phyloP scores from a whole-genome alignment of 148 eudicot species.

The Camellia sinensis region DNA sequence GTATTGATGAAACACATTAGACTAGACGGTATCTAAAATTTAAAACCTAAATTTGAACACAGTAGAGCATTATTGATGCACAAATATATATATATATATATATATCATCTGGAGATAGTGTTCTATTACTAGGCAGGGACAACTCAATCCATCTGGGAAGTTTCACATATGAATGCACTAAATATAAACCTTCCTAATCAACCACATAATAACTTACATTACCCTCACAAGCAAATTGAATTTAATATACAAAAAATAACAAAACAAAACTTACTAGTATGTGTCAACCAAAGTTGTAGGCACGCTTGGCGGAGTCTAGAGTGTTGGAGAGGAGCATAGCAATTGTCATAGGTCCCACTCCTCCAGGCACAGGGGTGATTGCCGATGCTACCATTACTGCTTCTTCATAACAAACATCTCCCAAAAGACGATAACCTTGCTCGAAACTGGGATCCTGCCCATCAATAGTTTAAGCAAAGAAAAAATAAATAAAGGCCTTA shows the following conservation, averaged over 20 bases:
- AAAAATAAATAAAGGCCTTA: background rate
- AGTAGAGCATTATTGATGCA: too few species aligned
- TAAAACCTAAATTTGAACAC: background rate
- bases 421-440: slow-evolving; percentile 57
- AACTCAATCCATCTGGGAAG: background rate
- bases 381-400: slow-evolving; percentile 66
- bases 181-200: background rate
- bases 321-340: slow-evolving; percentile 81
- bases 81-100: too few species aligned
- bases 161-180: background rate
- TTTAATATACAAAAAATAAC: too few species aligned
- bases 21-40: too few species aligned
- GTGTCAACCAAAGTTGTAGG: slow-evolving; percentile 29
- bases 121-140: background rate
- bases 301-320: slow-evolving; percentile 61
- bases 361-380: slow-evolving; percentile 80
- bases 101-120: background rate
- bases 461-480: background rate
- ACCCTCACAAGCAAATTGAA: background rate
- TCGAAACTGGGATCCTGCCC: slow-evolving; percentile 53
- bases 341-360: slow-evolving; percentile 85
- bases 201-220: background rate
- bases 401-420: slow-evolving; percentile 78
- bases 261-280: background rate
- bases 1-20: background rate